Conservation (phyloP, 768 basidiomycete genomes). For the Psilocybe tampanensis region DNA sequence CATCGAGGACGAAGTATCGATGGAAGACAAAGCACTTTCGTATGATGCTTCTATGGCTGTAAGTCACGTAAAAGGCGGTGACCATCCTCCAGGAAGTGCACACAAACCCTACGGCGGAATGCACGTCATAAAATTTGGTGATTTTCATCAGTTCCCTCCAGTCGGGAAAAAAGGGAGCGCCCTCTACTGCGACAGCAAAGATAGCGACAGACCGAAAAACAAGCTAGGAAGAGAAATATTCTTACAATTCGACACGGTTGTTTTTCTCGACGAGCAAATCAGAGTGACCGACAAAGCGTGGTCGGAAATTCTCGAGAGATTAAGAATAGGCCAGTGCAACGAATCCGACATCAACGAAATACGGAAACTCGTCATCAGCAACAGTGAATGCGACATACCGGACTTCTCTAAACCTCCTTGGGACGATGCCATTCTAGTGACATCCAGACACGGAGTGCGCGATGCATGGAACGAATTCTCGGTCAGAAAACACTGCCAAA, state of each 20-base stretch:
- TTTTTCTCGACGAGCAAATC: constrained; percentile 39
- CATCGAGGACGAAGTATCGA: constrained; percentile 43
- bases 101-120: constrained; percentile 28
- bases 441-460: constrained; percentile 37
- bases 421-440: constrained; percentile 35
- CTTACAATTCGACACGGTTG: constrained; percentile 32
- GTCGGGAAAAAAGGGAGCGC: constrained; percentile 22
- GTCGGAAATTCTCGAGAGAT: constrained; percentile 28
- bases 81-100: neutral
- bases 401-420: constrained; percentile 31
- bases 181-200: constrained; percentile 21
- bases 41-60: neutral
- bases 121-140: constrained; percentile 40
- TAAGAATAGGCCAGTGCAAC: constrained; percentile 28
- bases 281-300: constrained; percentile 31
- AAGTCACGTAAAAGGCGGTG: neutral
- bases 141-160: constrained; percentile 34
- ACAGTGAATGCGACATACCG: constrained; percentile 15
- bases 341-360: constrained; percentile 25
- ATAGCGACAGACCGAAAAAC: neutral
- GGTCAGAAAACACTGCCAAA: constrained; percentile 20
- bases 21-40: constrained; percentile 32
- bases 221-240: constrained; percentile 26
- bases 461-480: constrained; percentile 36
- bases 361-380: constrained; percentile 23